Conservation (phyloP, 108 stramenopile genomes). For the Skeletonema menzelii region DNA sequence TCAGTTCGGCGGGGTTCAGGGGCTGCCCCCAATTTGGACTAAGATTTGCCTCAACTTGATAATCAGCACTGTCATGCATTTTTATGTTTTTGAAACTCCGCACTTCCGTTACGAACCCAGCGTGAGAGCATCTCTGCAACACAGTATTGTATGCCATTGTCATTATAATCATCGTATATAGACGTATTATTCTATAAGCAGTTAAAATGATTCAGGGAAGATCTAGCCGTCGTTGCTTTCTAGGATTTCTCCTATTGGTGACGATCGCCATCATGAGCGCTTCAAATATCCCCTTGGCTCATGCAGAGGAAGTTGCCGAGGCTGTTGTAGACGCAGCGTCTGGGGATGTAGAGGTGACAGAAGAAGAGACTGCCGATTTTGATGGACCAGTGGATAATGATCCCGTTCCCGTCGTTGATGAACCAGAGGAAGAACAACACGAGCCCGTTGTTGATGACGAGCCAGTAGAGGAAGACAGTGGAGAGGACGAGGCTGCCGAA, state of each 20-base stretch:
- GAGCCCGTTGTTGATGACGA: neutral
- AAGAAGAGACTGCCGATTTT: slow-evolving; percentile 2
- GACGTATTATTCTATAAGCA: neutral
- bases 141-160: too few species aligned
- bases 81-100: too few species aligned
- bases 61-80: too few species aligned
- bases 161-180: too few species aligned
- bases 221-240: slow-evolving; percentile 16
- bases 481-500: slow-evolving; percentile 17
- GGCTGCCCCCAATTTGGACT: too few species aligned
- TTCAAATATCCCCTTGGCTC: slow-evolving; percentile 16
- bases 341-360: slow-evolving; percentile 26
- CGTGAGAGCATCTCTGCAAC: too few species aligned
- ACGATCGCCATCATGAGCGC: slow-evolving; percentile 24
- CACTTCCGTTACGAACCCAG: too few species aligned
- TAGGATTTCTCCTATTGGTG: slow-evolving; percentile 26
- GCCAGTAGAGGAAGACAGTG: slow-evolving; percentile 18
- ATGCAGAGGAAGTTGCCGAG: slow-evolving; percentile 5
- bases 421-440: neutral
- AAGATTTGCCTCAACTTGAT: too few species aligned
- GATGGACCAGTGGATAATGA: slow-evolving; percentile 8
- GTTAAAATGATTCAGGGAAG: neutral
- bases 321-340: slow-evolving; percentile 10
- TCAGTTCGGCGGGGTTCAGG: too few species aligned
- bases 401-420: neutral